A percentile compares a stretch with the other conserved stretches of the same genome.
Conservation (phyloP, 2,329 filamentous ascomycete species). For the Stemphylium beticola region DNA sequence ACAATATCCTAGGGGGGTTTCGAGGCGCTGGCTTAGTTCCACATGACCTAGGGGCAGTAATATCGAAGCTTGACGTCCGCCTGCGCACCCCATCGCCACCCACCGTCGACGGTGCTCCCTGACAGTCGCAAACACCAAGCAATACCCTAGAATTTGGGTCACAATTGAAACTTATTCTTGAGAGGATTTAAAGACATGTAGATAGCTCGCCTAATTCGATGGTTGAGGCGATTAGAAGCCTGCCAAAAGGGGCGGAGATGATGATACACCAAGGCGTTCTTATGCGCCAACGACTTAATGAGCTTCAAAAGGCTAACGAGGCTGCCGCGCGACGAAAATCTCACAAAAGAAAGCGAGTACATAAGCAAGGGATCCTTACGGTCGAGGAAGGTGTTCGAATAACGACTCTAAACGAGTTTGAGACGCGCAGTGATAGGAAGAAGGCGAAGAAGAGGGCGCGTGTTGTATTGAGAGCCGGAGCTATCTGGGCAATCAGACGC, state of each 20-base stretch:
- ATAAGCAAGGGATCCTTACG: background rate
- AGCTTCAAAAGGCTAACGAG: slow-evolving; percentile 7
- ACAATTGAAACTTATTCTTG: background rate
- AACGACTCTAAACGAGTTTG: slow-evolving; percentile 16
- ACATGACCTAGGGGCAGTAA: slow-evolving; percentile 37
- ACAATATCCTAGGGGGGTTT: slow-evolving; percentile 41
- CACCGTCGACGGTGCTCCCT: background rate
- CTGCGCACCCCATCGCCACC: background rate
- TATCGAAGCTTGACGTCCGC: slow-evolving; percentile 40
- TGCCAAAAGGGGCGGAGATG: background rate
- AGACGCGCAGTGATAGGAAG: slow-evolving; percentile 13
- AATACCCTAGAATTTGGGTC: background rate
- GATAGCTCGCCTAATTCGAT: background rate
- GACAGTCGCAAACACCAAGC: background rate
- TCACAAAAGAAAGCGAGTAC: slow-evolving; percentile 9
- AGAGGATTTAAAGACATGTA: background rate
- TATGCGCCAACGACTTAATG: background rate
- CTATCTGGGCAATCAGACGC: too few species aligned
- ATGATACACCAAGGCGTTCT: background rate
- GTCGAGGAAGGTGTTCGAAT: slow-evolving; percentile 2
- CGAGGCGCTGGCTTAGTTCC: slow-evolving; percentile 42
- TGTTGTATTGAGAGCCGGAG: too few species aligned
- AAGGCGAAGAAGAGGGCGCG: background rate
- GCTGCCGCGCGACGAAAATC: slow-evolving; percentile 1
- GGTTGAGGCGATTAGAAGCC: background rate